A percentile compares a stretch with the other conserved stretches of the same genome.
Evolutionary conservation across 345 rosid species (phyloP).

Genomic region (Corchorus capsularis): DNA sequence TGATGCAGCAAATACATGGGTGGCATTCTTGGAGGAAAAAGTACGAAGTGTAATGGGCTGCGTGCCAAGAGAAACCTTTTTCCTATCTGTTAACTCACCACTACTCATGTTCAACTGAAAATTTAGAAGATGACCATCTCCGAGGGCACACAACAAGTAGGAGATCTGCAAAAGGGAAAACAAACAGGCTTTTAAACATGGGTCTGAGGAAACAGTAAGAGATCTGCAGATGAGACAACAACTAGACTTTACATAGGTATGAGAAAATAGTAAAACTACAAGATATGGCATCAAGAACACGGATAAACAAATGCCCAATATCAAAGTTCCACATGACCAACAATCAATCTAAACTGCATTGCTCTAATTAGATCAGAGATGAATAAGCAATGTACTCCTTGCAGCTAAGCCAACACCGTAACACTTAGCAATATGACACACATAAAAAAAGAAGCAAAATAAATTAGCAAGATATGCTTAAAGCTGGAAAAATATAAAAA

Average conservation of each 20-base stretch:
- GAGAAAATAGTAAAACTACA: background rate
- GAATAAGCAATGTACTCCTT: conserved; percentile 8
- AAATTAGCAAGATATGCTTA: background rate
- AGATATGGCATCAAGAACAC: background rate
- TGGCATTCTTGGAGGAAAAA: conserved; percentile 86
- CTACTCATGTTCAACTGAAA: conserved; percentile 69
- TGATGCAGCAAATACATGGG: conserved; percentile 94
- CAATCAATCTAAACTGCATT: background rate
- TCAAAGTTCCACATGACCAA: background rate
- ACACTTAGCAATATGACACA: background rate
- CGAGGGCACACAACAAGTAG: conserved; percentile 94
- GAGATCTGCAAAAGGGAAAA: conserved; percentile 57
- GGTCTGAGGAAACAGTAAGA: conserved; percentile 45
- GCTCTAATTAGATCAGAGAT: background rate
- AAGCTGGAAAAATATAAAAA: background rate
- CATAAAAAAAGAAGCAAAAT: background rate
- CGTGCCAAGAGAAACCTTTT: conserved; percentile 89
- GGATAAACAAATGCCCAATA: background rate
- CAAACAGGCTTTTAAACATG: background rate
- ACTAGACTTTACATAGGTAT: conserved; percentile 3
- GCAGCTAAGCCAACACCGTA: background rate
- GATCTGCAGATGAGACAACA: conserved; percentile 50
- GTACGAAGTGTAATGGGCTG: conserved; percentile 97
- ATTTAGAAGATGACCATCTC: conserved; percentile 94
- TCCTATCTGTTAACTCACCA: conserved; percentile 79